Percentiles rank a stretch among this genome's conserved stretches.
Evolutionary conservation across 495 filamentous ascomycete genomes (phyloP).

Genomic region (Pyronema omphalodes): DNA sequence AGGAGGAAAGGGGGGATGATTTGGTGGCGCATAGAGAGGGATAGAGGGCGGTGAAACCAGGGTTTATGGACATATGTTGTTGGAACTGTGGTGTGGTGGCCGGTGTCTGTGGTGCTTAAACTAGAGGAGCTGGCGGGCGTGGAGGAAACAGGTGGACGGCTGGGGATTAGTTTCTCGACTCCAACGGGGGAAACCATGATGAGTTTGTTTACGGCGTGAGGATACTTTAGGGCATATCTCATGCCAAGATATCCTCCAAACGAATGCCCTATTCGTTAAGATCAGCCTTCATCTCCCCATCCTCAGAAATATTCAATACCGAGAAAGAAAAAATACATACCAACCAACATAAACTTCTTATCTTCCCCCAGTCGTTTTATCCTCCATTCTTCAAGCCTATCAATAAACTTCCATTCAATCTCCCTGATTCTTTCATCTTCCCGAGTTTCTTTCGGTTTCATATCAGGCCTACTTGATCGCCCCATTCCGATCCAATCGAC

Average conservation of each 20-base stretch:
- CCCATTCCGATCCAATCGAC: conserved; percentile 92
- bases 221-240: conserved; percentile 90
- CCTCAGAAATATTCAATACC: not conserved
- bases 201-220: conserved; percentile 73
- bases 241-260: conserved; percentile 88
- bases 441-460: no score
- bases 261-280: conserved; percentile 38
- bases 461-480: conserved; percentile 68
- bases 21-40: no score
- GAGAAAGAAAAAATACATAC: conserved; percentile 19
- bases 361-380: conserved; percentile 68
- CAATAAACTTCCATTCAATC: conserved; percentile 90
- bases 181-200: conserved; percentile 88
- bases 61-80: no score
- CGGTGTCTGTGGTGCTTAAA: no score
- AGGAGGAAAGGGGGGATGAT: no score
- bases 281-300: no score
- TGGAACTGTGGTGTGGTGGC: no score
- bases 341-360: conserved; percentile 79
- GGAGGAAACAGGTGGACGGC: no score
- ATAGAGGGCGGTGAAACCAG: not conserved
- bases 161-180: conserved; percentile 26
- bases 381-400: conserved; percentile 92
- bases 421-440: conserved; percentile 71
- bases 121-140: no score